Percentiles rank a stretch among this genome's conserved stretches.
These are phyloP conservation scores for Alternaria solani DNA, from an alignment of 2,329 filamentous ascomycete genomes.

Conservation along the genomic window DNA sequence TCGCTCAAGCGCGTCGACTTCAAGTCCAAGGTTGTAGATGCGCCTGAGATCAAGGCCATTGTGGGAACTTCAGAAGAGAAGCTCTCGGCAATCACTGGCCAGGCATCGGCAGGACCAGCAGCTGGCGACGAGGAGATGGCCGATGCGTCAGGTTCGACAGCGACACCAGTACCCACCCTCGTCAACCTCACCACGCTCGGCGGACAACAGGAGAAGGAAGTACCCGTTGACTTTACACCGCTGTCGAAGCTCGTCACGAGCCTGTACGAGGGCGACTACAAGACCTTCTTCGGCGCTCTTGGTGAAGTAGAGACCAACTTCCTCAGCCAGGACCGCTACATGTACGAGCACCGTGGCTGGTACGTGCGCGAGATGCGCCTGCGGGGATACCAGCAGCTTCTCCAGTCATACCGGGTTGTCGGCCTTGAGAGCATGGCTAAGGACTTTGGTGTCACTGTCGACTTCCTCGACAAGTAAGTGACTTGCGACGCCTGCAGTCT, in stretches of 20 bases:
- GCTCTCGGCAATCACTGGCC: conserved; percentile 80
- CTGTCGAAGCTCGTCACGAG: conserved; percentile 88
- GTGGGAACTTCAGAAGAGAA: conserved; percentile 90
- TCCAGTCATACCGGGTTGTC: conserved; percentile 97
- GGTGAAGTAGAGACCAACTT: conserved; percentile 93
- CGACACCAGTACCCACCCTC: conserved; percentile 67
- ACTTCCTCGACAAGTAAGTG: conserved; percentile 90
- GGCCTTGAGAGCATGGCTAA: conserved; percentile 97
- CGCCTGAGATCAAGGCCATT: conserved; percentile 97
- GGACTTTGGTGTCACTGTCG: conserved; percentile 95
- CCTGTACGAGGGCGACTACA: conserved; percentile 93
- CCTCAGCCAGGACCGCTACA: conserved; percentile 90
- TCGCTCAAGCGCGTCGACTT: conserved; percentile 97
- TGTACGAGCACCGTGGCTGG: conserved; percentile 95
- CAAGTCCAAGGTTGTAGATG: conserved; percentile 98
- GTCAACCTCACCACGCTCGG: conserved; percentile 91
- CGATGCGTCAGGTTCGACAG: conserved; percentile 62
- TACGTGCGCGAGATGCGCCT: conserved; percentile 98
- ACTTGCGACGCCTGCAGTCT: background rate
- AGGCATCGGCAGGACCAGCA: conserved; percentile 80
- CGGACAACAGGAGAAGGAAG: conserved; percentile 79
- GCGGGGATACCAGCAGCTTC: conserved; percentile 92
- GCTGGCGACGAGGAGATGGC: conserved; percentile 78
- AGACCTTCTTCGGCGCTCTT: conserved; percentile 89
- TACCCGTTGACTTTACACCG: conserved; percentile 86